phyloP scores from a whole-genome alignment of 352 stramenopile species.

The Globisporangium orthogonon region DNA sequence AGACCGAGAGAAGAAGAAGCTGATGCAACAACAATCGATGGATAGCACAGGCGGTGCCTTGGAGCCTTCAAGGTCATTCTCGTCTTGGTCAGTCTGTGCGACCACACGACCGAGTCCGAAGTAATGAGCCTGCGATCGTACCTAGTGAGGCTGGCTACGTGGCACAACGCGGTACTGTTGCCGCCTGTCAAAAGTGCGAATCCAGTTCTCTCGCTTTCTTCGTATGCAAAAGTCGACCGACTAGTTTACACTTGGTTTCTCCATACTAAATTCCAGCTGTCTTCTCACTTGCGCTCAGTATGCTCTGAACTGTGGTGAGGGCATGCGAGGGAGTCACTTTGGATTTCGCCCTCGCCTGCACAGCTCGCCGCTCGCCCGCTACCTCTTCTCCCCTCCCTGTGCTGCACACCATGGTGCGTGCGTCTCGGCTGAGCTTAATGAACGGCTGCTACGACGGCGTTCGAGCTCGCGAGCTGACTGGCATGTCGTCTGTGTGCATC shows the following conservation, averaged over 20 bases:
- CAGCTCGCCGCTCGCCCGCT: not conserved
- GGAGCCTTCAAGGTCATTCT: too few relatives aligned
- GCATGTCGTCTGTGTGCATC: too few relatives aligned
- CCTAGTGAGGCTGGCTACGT: conserved; percentile 1
- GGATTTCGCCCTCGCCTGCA: conserved; percentile 11
- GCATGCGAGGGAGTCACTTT: conserved; percentile 10
- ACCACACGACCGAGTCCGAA: not conserved
- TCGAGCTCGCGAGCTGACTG: too few relatives aligned
- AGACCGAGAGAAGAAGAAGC: too few relatives aligned
- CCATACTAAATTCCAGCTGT: not conserved
- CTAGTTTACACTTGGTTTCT: not conserved
- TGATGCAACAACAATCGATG: too few relatives aligned
- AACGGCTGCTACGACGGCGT: too few relatives aligned
- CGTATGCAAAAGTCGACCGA: not conserved
- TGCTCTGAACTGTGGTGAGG: not conserved
- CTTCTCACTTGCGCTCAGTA: not conserved
- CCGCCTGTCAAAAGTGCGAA: not conserved
- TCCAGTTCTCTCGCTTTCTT: not conserved
- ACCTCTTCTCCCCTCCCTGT: not conserved
- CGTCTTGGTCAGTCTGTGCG: too few relatives aligned
- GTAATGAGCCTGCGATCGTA: not conserved
- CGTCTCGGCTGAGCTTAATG: not conserved
- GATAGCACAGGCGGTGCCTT: not conserved
- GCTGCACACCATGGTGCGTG: conserved; percentile 8
- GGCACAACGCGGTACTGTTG: not conserved